These are phyloP conservation scores for Diatrype stigma DNA, from an alignment of 2,329 filamentous ascomycete genomes.

Conservation along the genomic window DNA sequence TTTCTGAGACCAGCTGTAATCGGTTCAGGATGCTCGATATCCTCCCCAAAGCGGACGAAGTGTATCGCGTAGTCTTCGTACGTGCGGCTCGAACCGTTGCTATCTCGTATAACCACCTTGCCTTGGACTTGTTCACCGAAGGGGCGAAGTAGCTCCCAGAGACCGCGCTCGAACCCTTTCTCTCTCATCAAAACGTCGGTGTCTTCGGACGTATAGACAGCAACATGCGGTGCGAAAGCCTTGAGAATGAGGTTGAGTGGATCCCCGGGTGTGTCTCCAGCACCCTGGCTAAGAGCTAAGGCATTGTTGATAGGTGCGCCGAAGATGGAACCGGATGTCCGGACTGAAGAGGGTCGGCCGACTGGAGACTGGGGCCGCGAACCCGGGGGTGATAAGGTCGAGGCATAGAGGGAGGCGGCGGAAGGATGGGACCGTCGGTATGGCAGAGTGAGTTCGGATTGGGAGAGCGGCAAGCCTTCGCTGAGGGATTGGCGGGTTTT, in stretches of 20 bases:
- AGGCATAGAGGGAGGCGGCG: slow-evolving; percentile 59
- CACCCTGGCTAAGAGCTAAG: slow-evolving; percentile 37
- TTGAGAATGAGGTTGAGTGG: slow-evolving; percentile 67
- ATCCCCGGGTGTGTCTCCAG: slow-evolving; percentile 45
- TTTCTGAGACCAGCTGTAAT: slow-evolving; percentile 30
- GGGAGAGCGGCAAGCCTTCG: slow-evolving; percentile 41
- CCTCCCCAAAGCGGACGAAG: slow-evolving; percentile 68
- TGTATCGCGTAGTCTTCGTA: slow-evolving; percentile 90
- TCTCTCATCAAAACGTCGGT: slow-evolving; percentile 74
- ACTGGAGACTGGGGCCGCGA: slow-evolving; percentile 66
- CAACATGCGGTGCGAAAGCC: slow-evolving; percentile 85
- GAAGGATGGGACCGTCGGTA: slow-evolving; percentile 53
- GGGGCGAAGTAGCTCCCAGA: slow-evolving; percentile 81
- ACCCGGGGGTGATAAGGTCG: slow-evolving; percentile 62
- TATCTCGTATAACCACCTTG: slow-evolving; percentile 87
- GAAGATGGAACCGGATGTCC: slow-evolving; percentile 55
- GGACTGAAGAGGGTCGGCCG: slow-evolving; percentile 55
- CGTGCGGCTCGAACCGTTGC: slow-evolving; percentile 73
- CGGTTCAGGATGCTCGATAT: slow-evolving; percentile 48
- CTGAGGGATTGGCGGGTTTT: slow-evolving; percentile 57
- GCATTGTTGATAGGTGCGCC: slow-evolving; percentile 41
- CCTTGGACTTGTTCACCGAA: slow-evolving; percentile 87
- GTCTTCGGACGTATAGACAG: slow-evolving; percentile 80
- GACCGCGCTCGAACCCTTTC: slow-evolving; percentile 79
- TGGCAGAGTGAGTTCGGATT: slow-evolving; percentile 50